Evolutionary conservation across 441 rosid genomes (phyloP).

Genomic region (Corymbia citriodora): DNA sequence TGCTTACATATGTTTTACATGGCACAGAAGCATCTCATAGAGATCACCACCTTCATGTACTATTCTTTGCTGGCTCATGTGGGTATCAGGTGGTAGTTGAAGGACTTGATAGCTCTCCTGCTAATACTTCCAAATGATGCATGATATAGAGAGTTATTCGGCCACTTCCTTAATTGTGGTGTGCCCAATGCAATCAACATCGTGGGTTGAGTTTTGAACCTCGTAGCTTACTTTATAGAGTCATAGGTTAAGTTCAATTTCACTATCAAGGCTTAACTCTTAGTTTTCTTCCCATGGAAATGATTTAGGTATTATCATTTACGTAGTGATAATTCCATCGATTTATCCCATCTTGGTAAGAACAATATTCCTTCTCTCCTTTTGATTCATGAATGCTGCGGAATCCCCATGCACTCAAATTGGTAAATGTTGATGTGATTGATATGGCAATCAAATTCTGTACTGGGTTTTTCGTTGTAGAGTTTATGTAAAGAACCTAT

Average conservation of each 20-base stretch:
- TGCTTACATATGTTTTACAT: neutral
- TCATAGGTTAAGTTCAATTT: neutral
- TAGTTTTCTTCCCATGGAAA: too few relatives aligned
- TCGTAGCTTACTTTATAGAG: neutral
- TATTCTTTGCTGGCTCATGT: neutral
- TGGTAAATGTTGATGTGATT: neutral
- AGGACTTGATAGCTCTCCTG: neutral
- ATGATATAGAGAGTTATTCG: neutral
- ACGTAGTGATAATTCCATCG: too few relatives aligned
- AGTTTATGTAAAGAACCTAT: neutral
- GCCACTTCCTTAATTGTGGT: neutral
- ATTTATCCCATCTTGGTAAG: too few relatives aligned
- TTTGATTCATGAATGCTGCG: neutral
- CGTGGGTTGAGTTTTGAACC: neutral
- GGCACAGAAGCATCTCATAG: neutral
- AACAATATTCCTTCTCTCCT: too few relatives aligned
- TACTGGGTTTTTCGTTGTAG: neutral
- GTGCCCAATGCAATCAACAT: neutral
- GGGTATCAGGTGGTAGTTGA: neutral
- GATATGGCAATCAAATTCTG: rapidly evolving
- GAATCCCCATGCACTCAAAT: neutral
- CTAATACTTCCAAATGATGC: neutral
- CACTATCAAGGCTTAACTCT: too few relatives aligned
- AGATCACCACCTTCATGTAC: neutral
- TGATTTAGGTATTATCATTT: too few relatives aligned